Base-by-base conservation (phyloP, 2,329 filamentous ascomycete species). In the Penicillium brasilianum region DNA sequence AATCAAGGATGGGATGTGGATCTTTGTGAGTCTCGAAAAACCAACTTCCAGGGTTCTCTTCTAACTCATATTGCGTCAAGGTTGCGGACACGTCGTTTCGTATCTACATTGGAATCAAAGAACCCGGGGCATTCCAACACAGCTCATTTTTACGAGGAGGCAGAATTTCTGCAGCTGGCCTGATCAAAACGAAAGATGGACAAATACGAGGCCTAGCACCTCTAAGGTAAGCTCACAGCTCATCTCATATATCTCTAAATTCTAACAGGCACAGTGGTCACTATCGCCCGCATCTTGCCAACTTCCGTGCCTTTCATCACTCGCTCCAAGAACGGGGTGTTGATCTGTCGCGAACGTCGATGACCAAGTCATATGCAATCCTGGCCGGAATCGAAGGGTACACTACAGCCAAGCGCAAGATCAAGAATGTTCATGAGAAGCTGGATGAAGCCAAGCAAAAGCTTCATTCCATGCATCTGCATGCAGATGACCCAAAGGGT, bases 71-170 rank as follows among this genome's bases (percentile, higher is more conserved):
- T n/a, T 11, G 20, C 9, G 10, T 18, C 4, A 36, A 73, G 72
- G 72, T 73, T n/a, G 72, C 90, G 25, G 93, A 97, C 76, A 94
- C 91, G 1, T 89, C 86, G 1, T 95, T 93, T 48, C 74, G 75
- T 1, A 82, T 97, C 0, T 97, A 96, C 74, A 87, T 97, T 36
- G 93, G 93, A 51, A 95, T 97, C 80, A 97, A 97, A 72, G 87
- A 91, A 74, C 90, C 88, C 4, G 93, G 93, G 11, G 88, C 90
- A 4, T 97, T 97, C 71, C 93, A 97, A 71, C 93, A 97, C 76
- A 93, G 90, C 13, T 95, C 91, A 0, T 97, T 97, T 71, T 82
- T 97, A 1, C 90, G 93, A 63, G 93, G 93, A 25, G 85, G 88
- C 10, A 87, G 93, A 13, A 93, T 97, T 55, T 87, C 88, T 0